These are phyloP conservation scores for Albugo laibachii DNA, from an alignment of 352 stramenopile species.

Conservation along the genomic window DNA sequence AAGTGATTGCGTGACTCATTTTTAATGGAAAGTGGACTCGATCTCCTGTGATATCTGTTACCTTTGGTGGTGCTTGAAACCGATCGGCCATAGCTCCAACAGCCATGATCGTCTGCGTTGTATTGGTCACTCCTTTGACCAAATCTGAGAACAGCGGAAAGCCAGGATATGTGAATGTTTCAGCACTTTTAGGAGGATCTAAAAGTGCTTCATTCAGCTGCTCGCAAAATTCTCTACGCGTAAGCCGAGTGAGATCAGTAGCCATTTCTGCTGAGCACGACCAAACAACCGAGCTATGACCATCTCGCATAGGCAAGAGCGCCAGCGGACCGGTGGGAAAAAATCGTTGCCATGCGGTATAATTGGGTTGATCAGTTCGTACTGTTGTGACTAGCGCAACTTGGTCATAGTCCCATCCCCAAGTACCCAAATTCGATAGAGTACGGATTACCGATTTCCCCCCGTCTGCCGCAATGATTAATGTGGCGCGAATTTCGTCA, in stretches of 20 bases:
- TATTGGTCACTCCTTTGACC: conserved; percentile 48
- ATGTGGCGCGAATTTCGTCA: conserved; percentile 38
- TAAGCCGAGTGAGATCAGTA: conserved; percentile 51
- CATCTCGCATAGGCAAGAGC: conserved; percentile 78
- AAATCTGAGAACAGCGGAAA: conserved; percentile 59
- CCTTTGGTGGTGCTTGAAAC: conserved; percentile 51
- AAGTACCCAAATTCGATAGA: conserved; percentile 71
- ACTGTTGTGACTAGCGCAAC: conserved; percentile 82
- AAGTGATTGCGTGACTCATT: conserved; percentile 71
- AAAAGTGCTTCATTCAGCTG: conserved; percentile 64
- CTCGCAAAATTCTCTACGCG: conserved; percentile 49
- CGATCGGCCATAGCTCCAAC: conserved; percentile 48
- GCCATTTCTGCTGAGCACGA: conserved; percentile 69
- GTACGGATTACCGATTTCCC: conserved; percentile 76
- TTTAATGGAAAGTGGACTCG: conserved; percentile 80
- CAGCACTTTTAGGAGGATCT: conserved; percentile 12
- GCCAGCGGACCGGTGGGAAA: conserved; percentile 77
- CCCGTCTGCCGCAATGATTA: conserved; percentile 79
- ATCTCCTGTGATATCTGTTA: conserved; percentile 40
- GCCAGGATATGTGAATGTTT: conserved; percentile 37
- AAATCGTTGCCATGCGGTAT: conserved; percentile 83
- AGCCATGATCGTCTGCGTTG: conserved; percentile 55
- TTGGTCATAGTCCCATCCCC: conserved; percentile 86
- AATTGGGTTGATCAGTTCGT: conserved; percentile 56
- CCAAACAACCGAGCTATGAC: conserved; percentile 83